Evolutionary conservation across 1,284 basidiomycete genomes (phyloP).

Genomic region (Afroboletus lepidellus): DNA sequence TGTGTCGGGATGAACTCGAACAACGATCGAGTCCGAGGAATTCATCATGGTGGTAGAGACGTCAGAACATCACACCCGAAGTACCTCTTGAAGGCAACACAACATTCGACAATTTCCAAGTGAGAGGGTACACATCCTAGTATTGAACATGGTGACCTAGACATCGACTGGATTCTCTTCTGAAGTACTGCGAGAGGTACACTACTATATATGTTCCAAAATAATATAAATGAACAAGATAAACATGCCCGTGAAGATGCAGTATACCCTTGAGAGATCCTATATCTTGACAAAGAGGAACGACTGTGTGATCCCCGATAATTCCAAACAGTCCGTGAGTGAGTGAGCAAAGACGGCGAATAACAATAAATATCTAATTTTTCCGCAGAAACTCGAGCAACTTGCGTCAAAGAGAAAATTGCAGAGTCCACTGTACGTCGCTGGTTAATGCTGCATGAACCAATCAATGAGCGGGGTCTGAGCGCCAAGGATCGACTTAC

Average conservation of each 20-base stretch:
- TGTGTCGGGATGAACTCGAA: constrained; percentile 39
- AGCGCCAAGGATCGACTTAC: constrained; percentile 6
- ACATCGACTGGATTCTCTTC: constrained; percentile 9
- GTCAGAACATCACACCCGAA: neutral
- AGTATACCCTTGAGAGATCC: constrained; percentile 35
- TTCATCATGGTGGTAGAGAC: constrained; percentile 16
- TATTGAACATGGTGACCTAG: constrained; percentile 10
- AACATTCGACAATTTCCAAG: no score
- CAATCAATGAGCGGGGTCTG: neutral
- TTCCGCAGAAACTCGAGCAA: constrained; percentile 21
- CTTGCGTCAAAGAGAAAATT: constrained; percentile 5
- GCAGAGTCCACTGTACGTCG: neutral
- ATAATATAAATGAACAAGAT: constrained; percentile 41
- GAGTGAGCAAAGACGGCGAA: constrained; percentile 26
- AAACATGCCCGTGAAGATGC: constrained; percentile 37
- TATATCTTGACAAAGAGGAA: constrained; percentile 28
- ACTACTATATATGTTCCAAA: constrained; percentile 36
- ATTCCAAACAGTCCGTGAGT: constrained; percentile 36
- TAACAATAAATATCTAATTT: constrained; percentile 34
- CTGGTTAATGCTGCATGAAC: neutral
- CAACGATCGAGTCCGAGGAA: constrained; percentile 21
- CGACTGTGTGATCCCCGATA: constrained; percentile 25
- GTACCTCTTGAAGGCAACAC: no score
- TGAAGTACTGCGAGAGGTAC: constrained; percentile 27
- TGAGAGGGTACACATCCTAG: constrained; percentile 1